Evolutionary conservation across 768 basidiomycete species (phyloP).

Genomic region (Tulasnella sp.): DNA sequence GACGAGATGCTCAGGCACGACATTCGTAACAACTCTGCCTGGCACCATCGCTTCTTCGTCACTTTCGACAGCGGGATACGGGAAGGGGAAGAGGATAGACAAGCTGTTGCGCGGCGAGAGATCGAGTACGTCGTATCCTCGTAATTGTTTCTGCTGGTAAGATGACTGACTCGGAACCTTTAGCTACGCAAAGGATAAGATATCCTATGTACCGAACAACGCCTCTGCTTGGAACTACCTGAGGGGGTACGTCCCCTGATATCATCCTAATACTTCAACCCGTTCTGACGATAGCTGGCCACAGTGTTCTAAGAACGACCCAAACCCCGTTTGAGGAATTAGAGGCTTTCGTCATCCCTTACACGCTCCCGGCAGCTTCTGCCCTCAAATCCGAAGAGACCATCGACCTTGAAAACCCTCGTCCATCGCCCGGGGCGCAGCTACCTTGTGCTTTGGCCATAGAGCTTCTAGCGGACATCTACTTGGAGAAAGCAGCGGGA

Average conservation of each 20-base stretch:
- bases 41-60: constrained; percentile 92
- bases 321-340: constrained; percentile 50
- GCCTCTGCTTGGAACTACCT: constrained; percentile 96
- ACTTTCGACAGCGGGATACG: constrained; percentile 62
- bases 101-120: constrained; percentile 57
- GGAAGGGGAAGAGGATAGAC: constrained; percentile 53
- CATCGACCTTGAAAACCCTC: constrained; percentile 65
- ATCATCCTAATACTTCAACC: constrained; percentile 24
- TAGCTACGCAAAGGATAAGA: constrained; percentile 76
- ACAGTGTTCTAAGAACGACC: constrained; percentile 54
- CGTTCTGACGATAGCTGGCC: not conserved
- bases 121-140: constrained; percentile 47
- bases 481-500: constrained; percentile 43
- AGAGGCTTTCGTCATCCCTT: constrained; percentile 55
- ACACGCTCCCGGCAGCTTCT: constrained; percentile 34
- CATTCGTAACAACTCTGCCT: constrained; percentile 92
- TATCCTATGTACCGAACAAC: constrained; percentile 85
- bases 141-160: not conserved
- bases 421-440: constrained; percentile 54
- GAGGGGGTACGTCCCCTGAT: constrained; percentile 38
- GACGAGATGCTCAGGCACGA: constrained; percentile 64
- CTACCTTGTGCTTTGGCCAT: constrained; percentile 72
- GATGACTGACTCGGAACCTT: not conserved
- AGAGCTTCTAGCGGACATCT: constrained; percentile 77
- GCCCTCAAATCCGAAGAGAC: constrained; percentile 31